Evolutionary conservation across 1,139 yeast species (phyloP).

Genomic region (Blastobotrys capitulatus): DNA sequence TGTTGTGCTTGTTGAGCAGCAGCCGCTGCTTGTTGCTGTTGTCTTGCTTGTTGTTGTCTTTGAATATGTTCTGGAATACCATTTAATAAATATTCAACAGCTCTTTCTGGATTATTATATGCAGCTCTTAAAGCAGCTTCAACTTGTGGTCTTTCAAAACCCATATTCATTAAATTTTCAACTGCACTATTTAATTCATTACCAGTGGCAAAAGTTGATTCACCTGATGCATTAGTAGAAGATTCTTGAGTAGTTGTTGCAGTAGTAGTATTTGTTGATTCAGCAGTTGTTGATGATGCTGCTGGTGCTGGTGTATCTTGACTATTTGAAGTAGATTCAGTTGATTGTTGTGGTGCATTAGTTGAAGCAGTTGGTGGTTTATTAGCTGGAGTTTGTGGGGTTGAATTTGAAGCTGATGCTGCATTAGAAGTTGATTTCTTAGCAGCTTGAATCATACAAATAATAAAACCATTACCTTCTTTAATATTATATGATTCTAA

Average conservation of each 20-base stretch:
- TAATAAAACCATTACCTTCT: conserved; percentile 78
- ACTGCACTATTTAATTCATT: conserved; percentile 62
- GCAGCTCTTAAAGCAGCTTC: conserved; percentile 93
- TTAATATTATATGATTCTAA: conserved; percentile 70
- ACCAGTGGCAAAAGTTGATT: conserved; percentile 49
- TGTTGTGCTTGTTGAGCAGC: conserved; percentile 22
- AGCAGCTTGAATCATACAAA: conserved; percentile 58
- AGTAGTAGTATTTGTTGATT: conserved; percentile 16
- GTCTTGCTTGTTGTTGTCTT: conserved; percentile 28
- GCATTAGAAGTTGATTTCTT: conserved; percentile 23
- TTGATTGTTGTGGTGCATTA: conserved; percentile 15
- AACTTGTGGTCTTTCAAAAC: conserved; percentile 82
- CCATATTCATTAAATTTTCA: conserved; percentile 89
- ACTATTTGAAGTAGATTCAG: conserved; percentile 22
- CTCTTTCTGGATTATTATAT: conserved; percentile 95
- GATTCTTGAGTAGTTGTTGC: conserved; percentile 14
- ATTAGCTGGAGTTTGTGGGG: conserved; percentile 23
- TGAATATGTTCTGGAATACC: conserved; percentile 73
- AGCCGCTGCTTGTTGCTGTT: conserved; percentile 16
- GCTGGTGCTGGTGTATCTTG: conserved; percentile 22
- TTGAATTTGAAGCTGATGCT: conserved; percentile 25
- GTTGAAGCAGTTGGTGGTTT: conserved; percentile 26
- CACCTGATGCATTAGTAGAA: conserved; percentile 18
- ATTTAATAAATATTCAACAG: conserved; percentile 87
- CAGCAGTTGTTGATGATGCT: conserved; percentile 21